A percentile compares a stretch with the other conserved stretches of the same genome.
Conservation (phyloP, 495 filamentous ascomycete genomes). For the Astrothelium macrocarpum region DNA sequence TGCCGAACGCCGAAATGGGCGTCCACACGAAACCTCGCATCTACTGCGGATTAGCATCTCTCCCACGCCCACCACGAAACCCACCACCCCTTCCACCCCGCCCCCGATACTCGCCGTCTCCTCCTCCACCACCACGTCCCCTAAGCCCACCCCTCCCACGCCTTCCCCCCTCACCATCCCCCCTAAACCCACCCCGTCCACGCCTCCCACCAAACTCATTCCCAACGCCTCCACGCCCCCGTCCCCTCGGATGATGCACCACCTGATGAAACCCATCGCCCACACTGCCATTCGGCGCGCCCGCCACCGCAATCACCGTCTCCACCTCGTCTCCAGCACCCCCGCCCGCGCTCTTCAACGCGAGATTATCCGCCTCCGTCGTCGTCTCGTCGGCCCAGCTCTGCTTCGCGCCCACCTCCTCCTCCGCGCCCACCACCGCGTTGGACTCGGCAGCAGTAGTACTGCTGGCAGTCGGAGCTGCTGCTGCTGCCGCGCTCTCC, state of each 20-base stretch:
- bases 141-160: constrained; percentile 4
- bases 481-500: constrained; percentile 42
- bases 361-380: constrained; percentile 21
- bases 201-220: constrained; percentile 26
- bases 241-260: constrained; percentile 9
- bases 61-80: constrained; percentile 1
- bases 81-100: constrained; percentile 13
- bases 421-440: background rate
- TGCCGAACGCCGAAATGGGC: background rate
- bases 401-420: background rate
- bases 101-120: background rate
- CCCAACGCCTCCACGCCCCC: constrained; percentile 33
- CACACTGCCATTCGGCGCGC: constrained; percentile 8
- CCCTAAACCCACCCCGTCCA: constrained; percentile 14
- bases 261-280: constrained; percentile 2
- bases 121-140: constrained; percentile 13
- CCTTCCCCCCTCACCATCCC: constrained; percentile 1
- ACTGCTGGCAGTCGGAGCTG: no score
- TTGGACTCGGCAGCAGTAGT: background rate
- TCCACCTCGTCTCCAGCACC: no score
- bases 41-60: background rate
- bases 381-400: constrained; percentile 21
- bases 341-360: constrained; percentile 8
- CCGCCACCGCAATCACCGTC: constrained; percentile 17
- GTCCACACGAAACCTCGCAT: background rate